Conservation (phyloP, 1,139 yeast genomes). For the Kurtzmaniella quercitrusa region DNA sequence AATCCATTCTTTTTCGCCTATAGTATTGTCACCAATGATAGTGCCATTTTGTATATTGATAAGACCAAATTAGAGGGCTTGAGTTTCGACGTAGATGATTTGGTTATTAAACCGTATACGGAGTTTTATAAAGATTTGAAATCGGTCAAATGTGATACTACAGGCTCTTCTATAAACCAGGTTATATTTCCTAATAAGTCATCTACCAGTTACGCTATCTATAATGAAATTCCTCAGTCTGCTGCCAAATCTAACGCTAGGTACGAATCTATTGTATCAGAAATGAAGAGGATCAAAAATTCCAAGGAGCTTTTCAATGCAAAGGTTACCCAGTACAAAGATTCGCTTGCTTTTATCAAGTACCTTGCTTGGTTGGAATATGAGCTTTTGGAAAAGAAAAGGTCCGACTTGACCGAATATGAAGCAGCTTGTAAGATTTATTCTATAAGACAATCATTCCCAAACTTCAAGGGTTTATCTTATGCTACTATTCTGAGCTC, state of each 20-base stretch:
- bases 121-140: conserved; percentile 30
- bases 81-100: conserved; percentile 18
- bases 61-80: conserved; percentile 24
- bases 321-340: conserved; percentile 40
- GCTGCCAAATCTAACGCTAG: conserved; percentile 20
- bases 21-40: conserved; percentile 28
- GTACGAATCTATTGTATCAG: conserved; percentile 31
- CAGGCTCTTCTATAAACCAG: conserved; percentile 11
- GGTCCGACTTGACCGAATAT: conserved; percentile 27
- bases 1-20: conserved; percentile 51
- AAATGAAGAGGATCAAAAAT: conserved; percentile 36
- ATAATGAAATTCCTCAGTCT: conserved; percentile 26
- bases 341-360: conserved; percentile 38
- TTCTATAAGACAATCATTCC: conserved; percentile 35
- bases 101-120: conserved; percentile 27
- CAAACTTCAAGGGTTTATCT: conserved; percentile 48
- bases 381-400: conserved; percentile 24
- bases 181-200: conserved; percentile 31
- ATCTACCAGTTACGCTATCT: conserved; percentile 31
- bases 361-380: conserved; percentile 42
- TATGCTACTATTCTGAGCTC: conserved; percentile 53
- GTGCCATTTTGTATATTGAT: conserved; percentile 35
- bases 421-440: conserved; percentile 42
- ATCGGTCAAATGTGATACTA: conserved; percentile 17
- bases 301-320: conserved; percentile 35